Evolutionary conservation across 2,329 filamentous ascomycete species (phyloP), one percentile per base, ranked within the genome.

Genomic region (Pseudonectria buxi): DNA sequence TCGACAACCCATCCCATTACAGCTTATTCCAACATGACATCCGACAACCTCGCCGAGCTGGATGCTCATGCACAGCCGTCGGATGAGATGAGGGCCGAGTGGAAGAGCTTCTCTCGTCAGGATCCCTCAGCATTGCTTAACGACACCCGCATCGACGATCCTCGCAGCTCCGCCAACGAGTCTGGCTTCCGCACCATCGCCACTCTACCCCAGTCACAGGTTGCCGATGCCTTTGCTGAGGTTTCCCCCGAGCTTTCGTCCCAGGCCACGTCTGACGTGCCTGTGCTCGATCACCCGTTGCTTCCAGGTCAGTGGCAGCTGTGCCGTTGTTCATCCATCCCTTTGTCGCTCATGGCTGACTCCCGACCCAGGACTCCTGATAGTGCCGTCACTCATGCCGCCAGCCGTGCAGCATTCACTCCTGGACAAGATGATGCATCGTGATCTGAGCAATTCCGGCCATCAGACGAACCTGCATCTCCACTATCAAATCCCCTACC

Each of bases 381-480:
- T 96, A 34, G 64, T 89, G 3, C 89, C 89, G 10, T 73, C 74
- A 16, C 67, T 96, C 7, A 64, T 96, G 9, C 81, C 88, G 4
- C 71, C 75, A 12, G 52, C 65, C 6, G 68, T 85, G 11, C 92
- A 98, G 57, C 65, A 71, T 40, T 63, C 67, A 26, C 69, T 96
- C 3, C 71, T 96, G 5, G 76, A 77, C 29, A 78, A 76, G 36
- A 72, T 95, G 43, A 68, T 95, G 22, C 86, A 94, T 61, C 74
- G 69, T 15, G 84, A 94, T 57, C 74, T 94, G 12, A 78, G 79
- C 41, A 76, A 83, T 45, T 76, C 79, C 3, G 57, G 66, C 4
- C 88, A 96, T 57, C 76, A 84, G 53, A 96, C 89, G 34, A 98
- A 96, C 59, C 67, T 96, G n/a, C 84, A 94, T 60, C 70, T 87